These are phyloP conservation scores for Tylopilus rubrobrunneus DNA, from an alignment of 768 basidiomycete genomes.

Conservation along the genomic window DNA sequence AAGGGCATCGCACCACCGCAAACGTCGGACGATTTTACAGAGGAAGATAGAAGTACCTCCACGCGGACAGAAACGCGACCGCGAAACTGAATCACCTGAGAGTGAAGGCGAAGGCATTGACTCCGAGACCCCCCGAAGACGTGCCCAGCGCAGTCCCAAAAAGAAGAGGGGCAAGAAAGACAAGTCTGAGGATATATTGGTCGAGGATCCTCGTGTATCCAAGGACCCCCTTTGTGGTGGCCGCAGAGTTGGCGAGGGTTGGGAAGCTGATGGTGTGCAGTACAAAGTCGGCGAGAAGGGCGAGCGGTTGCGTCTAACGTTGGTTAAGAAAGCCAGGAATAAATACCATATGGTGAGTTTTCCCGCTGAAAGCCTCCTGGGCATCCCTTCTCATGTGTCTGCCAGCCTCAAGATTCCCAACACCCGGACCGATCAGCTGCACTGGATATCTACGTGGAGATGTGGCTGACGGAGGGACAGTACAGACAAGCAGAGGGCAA, in stretches of 20 bases:
- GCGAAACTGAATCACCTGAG: slow-evolving; percentile 47
- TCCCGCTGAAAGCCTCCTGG: not conserved
- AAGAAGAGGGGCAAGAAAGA: slow-evolving; percentile 55
- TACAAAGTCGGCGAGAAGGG: slow-evolving; percentile 74
- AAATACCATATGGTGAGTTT: slow-evolving; percentile 68
- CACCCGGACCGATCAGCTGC: slow-evolving; percentile 71
- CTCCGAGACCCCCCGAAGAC: slow-evolving; percentile 11
- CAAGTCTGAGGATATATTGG: slow-evolving; percentile 41
- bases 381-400: slow-evolving; percentile 5
- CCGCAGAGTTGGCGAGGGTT: slow-evolving; percentile 68
- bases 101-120: slow-evolving; percentile 21
- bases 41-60: slow-evolving; percentile 45
- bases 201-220: slow-evolving; percentile 47
- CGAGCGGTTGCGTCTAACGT: slow-evolving; percentile 60
- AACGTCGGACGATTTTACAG: slow-evolving; percentile 53
- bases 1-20: slow-evolving; percentile 45
- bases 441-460: slow-evolving; percentile 71
- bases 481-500: slow-evolving; percentile 60
- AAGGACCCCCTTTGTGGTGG: slow-evolving; percentile 50
- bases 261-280: slow-evolving; percentile 65
- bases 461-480: slow-evolving; percentile 75
- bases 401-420: slow-evolving; percentile 70
- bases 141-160: slow-evolving; percentile 25
- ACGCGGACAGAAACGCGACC: slow-evolving; percentile 67
- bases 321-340: slow-evolving; percentile 68